These are phyloP conservation scores for Malus domestica DNA, from an alignment of 306 rosid genomes.

Conservation along the genomic window DNA sequence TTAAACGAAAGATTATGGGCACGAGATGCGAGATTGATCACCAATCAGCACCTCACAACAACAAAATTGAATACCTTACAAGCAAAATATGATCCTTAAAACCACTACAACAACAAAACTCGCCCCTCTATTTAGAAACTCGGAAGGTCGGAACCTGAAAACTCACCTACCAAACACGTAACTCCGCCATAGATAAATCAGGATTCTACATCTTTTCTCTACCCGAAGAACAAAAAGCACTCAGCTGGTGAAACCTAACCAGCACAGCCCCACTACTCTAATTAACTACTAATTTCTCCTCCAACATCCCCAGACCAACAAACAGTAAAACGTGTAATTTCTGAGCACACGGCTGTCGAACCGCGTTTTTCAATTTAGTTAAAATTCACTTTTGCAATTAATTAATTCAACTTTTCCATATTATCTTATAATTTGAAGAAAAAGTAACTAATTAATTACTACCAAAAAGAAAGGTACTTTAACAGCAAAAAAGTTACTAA, in stretches of 20 bases:
- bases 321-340: neutral
- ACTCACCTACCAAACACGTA: neutral
- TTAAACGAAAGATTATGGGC: neutral
- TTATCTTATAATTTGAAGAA: neutral
- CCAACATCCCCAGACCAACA: neutral
- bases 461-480: neutral
- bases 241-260: neutral
- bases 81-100: neutral
- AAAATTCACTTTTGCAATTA: neutral
- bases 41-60: neutral
- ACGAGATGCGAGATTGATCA: neutral
- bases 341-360: neutral
- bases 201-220: neutral
- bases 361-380: neutral
- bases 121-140: neutral
- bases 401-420: neutral
- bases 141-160: neutral
- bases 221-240: neutral
- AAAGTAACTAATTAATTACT: neutral
- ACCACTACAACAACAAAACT: neutral
- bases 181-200: neutral
- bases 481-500: neutral
- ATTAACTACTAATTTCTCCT: neutral
- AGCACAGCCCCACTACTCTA: neutral
- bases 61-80: neutral